Evolutionary conservation across 139 green algal species (phyloP), one percentile per base, ranked within the genome.

Genomic region (Chlamydomonas asymmetrica): DNA sequence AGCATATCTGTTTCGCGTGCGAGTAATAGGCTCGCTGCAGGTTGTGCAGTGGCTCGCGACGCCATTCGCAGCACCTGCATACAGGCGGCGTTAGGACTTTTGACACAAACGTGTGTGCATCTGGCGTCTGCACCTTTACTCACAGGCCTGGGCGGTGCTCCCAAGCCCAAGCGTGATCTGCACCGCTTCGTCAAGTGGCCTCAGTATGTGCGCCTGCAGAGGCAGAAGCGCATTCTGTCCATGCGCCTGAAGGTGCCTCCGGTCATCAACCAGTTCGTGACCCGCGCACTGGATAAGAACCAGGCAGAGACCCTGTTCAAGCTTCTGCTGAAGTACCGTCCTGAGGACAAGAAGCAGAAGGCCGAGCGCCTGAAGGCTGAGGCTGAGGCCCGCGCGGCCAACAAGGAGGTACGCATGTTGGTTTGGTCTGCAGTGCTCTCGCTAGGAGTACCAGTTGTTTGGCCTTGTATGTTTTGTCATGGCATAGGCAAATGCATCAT

Each of bases 121-220:
- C 13, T 13, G 60, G 6, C 9, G 31, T 43, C 6, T 5, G 7
- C 32, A 45, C 16, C 9, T 64, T 38, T 62, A 29, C 49, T 9
- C 34, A 23, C 82, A 95, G 93, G 93, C 48, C 93, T 98, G 79
- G 97, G 94, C 60, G 87, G 88, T 32, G 82, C 84, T 4, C 90
- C 96, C n/a, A 84, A 89, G 43, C 91, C 92, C 43, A 98, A 97
- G 85, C 85, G 84, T 43, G 93, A 98, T 80, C 81, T 99, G 78
- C 93, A 94, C 90, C 89, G 97, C 64, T 99, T 98, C 78, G 97
- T 99, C 9, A 98, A 97, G 88, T 99, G 97, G 97, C 97, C 97
- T 75, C 97, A 97, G 85, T 99, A 99, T 80, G 95, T 99, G 71
- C 95, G 95, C 76, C 90, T 99, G 70, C 97, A 99, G 91, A 80